These are phyloP conservation scores for Caloboletus firmus DNA, from an alignment of 1,284 basidiomycete genomes.

Conservation along the genomic window DNA sequence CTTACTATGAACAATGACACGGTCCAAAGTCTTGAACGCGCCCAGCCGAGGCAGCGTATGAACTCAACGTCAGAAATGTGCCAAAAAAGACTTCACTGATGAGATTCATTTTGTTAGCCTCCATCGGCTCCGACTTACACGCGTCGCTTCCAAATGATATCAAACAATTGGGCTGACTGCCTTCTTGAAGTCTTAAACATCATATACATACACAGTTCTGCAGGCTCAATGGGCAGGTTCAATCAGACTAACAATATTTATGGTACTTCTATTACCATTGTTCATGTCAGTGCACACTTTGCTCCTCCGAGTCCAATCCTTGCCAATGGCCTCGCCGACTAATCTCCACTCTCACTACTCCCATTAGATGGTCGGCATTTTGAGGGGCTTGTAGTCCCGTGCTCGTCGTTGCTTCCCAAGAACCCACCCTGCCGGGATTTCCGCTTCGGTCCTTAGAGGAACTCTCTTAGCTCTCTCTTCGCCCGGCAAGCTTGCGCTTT, in stretches of 20 bases:
- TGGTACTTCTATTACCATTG: no score
- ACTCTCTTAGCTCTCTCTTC: background rate
- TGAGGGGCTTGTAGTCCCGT: background rate
- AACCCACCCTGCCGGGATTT: background rate
- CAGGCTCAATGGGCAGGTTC: no score
- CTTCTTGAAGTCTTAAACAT: no score
- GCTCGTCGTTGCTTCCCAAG: background rate
- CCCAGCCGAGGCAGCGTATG: background rate
- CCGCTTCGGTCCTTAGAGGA: background rate
- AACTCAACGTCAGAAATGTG: background rate
- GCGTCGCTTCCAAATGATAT: constrained; percentile 12
- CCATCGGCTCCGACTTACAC: background rate
- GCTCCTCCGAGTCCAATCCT: no score
- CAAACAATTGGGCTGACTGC: no score
- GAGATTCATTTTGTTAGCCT: background rate
- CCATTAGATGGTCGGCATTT: background rate
- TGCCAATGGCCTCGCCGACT: no score
- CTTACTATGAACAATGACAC: background rate
- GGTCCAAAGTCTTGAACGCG: background rate
- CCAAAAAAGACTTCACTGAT: background rate
- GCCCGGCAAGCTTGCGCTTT: background rate
- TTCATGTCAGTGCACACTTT: no score
- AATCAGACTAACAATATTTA: no score
- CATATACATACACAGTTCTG: no score
- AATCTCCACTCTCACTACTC: no score